A percentile compares a stretch with the other conserved stretches of the same genome.
Evolutionary conservation across 2,329 filamentous ascomycete species (phyloP).

Genomic region (Cryphonectria japonica): DNA sequence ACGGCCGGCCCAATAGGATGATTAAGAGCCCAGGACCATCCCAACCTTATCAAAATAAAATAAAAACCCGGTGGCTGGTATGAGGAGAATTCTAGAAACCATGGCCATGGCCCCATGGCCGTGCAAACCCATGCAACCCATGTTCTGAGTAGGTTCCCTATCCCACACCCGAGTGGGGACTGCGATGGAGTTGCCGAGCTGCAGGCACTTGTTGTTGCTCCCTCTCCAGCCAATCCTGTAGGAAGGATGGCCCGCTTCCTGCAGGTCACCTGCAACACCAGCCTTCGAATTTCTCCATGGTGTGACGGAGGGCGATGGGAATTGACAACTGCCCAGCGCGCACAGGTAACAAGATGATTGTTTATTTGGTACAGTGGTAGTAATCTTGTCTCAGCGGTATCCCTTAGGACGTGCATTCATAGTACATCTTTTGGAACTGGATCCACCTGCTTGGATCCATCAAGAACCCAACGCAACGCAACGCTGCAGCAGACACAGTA

Average conservation of each 20-base stretch:
- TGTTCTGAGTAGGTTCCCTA: neutral
- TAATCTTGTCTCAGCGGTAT: neutral
- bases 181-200: neutral
- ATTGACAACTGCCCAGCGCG: neutral
- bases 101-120: neutral
- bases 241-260: conserved; percentile 14
- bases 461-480: neutral
- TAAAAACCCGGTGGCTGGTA: neutral
- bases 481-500: too few species aligned
- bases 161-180: neutral
- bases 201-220: conserved; percentile 6
- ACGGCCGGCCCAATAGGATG: neutral
- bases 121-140: neutral
- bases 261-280: conserved; percentile 17
- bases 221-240: conserved; percentile 10
- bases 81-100: conserved; percentile 2
- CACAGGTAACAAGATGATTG: neutral
- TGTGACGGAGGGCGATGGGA: neutral
- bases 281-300: conserved; percentile 13
- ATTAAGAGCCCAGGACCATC: neutral
- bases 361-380: neutral
- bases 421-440: neutral
- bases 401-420: neutral
- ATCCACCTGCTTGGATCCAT: neutral
- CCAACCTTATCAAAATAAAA: neutral